phyloP scores from a whole-genome alignment of 2,329 filamentous ascomycete genomes.

The Epichloe elymi region DNA sequence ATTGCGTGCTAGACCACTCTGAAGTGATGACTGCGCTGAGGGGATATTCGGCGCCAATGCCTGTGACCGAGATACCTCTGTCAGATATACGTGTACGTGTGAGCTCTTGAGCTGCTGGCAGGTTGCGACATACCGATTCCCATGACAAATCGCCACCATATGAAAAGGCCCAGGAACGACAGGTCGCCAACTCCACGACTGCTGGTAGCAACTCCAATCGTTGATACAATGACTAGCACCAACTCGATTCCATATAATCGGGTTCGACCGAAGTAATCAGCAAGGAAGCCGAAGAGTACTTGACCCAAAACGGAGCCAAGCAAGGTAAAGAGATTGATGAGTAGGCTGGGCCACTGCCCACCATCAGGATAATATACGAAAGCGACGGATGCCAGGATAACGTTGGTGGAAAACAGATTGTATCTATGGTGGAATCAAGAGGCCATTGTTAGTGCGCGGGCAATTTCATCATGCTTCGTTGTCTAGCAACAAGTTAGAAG shows the following conservation, averaged over 20 bases:
- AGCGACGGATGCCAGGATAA: conserved; percentile 37
- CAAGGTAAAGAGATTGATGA: conserved; percentile 40
- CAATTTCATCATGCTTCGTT: not conserved
- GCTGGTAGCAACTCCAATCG: conserved; percentile 41
- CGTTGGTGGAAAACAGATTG: conserved; percentile 41
- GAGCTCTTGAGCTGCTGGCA: not conserved
- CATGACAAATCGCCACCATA: conserved; percentile 43
- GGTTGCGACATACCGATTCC: conserved; percentile 27
- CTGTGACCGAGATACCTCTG: conserved; percentile 17
- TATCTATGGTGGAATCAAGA: conserved; percentile 22
- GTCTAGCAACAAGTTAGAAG: not conserved
- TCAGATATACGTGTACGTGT: not conserved
- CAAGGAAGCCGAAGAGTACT: conserved; percentile 38
- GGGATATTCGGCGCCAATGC: conserved; percentile 57
- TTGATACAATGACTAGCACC: conserved; percentile 41
- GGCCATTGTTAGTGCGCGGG: not conserved
- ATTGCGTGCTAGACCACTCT: conserved; percentile 49
- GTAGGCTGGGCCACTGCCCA: conserved; percentile 28
- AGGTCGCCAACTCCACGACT: conserved; percentile 36
- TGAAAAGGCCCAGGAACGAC: conserved; percentile 36
- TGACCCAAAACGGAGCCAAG: conserved; percentile 39
- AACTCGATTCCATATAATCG: conserved; percentile 43
- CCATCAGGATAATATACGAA: conserved; percentile 39
- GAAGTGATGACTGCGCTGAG: conserved; percentile 54
- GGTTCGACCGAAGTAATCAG: conserved; percentile 41